phyloP scores from a whole-genome alignment of 2,329 filamentous ascomycete genomes.

The Kalmusia sp. region DNA sequence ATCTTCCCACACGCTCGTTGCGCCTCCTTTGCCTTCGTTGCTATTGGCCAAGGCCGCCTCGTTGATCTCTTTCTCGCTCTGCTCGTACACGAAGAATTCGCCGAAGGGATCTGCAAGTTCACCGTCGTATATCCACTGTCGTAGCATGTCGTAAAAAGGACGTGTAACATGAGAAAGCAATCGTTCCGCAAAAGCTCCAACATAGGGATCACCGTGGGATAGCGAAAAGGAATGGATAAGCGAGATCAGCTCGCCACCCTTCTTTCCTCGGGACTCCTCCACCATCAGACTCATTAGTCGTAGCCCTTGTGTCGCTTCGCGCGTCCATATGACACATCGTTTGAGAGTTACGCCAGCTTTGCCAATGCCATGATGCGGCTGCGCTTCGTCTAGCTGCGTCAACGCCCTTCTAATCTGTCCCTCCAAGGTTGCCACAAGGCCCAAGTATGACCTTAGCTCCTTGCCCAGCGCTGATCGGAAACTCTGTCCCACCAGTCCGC shows the following conservation, averaged over 20 bases:
- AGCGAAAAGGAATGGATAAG: conserved; percentile 93
- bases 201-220: conserved; percentile 93
- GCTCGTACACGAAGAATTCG: conserved; percentile 94
- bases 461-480: conserved; percentile 83
- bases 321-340: conserved; percentile 94
- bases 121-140: conserved; percentile 97
- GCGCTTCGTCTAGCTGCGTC: conserved; percentile 72
- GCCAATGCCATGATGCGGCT: conserved; percentile 73
- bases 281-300: conserved; percentile 93
- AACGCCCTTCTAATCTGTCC: conserved; percentile 87
- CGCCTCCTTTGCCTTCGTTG: conserved; percentile 59
- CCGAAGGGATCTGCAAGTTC: conserved; percentile 95
- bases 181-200: conserved; percentile 90
- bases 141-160: conserved; percentile 95
- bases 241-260: conserved; percentile 90
- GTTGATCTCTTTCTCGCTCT: conserved; percentile 61
- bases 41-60: conserved; percentile 38
- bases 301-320: conserved; percentile 94
- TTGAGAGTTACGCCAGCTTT: conserved; percentile 93
- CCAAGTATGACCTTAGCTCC: conserved; percentile 88
- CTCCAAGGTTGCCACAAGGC: conserved; percentile 89
- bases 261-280: conserved; percentile 82
- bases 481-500: conserved; percentile 90
- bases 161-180: conserved; percentile 85
- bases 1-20: conserved; percentile 95